phyloP scores from a whole-genome alignment of 78 protist species.

The Isochrysis galbana region DNA sequence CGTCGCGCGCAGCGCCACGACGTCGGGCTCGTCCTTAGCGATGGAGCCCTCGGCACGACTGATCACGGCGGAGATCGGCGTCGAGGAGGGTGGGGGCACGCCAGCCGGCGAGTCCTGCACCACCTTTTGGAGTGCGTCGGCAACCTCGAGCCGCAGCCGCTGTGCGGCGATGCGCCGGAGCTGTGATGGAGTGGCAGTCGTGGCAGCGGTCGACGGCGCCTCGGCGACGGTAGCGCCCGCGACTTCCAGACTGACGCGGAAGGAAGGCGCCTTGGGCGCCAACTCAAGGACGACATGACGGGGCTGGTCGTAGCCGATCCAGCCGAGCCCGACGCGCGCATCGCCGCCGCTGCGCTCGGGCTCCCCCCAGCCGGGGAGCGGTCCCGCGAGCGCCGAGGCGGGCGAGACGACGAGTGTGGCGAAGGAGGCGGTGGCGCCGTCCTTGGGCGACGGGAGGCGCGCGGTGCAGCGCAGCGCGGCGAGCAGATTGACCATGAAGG shows the following conservation, averaged over 20 bases:
- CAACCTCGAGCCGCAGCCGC: background rate
- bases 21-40: background rate
- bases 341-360: background rate
- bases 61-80: background rate
- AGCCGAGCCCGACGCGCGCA: background rate
- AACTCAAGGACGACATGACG: background rate
- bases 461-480: background rate
- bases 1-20: background rate
- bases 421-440: background rate
- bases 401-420: background rate
- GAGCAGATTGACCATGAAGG: background rate
- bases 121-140: background rate
- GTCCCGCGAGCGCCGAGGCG: background rate
- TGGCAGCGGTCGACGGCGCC: background rate
- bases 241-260: background rate
- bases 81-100: no score
- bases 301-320: background rate
- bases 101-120: background rate
- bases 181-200: background rate
- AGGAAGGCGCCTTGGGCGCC: background rate
- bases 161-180: background rate
- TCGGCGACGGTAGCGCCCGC: background rate
- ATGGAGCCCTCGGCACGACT: background rate
- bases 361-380: no score
- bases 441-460: background rate